Conservation (phyloP, 305 asterid genomes). For the Fraxinus floribunda region DNA sequence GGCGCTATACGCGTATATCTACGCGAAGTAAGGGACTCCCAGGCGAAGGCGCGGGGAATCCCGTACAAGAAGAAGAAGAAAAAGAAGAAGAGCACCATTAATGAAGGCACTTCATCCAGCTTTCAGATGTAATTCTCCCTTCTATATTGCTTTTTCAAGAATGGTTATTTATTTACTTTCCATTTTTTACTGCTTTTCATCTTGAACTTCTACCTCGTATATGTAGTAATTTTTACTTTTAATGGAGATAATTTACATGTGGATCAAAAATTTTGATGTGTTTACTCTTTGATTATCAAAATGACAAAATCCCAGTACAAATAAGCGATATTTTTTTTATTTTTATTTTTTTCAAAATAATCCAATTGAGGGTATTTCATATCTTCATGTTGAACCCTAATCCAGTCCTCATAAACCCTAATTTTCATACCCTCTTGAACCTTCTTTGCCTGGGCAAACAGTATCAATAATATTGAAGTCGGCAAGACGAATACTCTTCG, state of each 20-base stretch:
- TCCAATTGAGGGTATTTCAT: not conserved
- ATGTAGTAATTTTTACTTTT: not conserved
- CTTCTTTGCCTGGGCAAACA: not conserved
- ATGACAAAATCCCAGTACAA: not conserved
- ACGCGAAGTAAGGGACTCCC: slow-evolving; percentile 48
- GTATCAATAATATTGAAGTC: not conserved
- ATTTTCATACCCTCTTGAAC: slow-evolving; percentile 8
- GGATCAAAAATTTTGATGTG: not conserved
- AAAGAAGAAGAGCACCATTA: slow-evolving; percentile 25
- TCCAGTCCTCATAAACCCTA: slow-evolving; percentile 28
- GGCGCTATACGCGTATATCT: slow-evolving; percentile 42
- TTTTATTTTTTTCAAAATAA: too few species aligned
- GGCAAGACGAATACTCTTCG: not conserved
- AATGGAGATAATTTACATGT: not conserved
- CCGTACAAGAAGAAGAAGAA: slow-evolving; percentile 47
- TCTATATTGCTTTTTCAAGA: not conserved
- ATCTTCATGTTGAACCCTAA: slow-evolving; percentile 33
- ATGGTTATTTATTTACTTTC: slow-evolving; percentile 11
- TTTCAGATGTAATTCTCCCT: slow-evolving; percentile 31
- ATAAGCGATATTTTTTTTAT: not conserved
- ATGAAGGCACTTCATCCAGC: slow-evolving; percentile 19
- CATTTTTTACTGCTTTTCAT: not conserved
- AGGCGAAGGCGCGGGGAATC: slow-evolving; percentile 48
- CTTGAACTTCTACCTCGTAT: not conserved
- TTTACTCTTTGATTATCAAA: not conserved